phyloP scores from a whole-genome alignment of 495 filamentous ascomycete genomes.

The Zalerion maritima region DNA sequence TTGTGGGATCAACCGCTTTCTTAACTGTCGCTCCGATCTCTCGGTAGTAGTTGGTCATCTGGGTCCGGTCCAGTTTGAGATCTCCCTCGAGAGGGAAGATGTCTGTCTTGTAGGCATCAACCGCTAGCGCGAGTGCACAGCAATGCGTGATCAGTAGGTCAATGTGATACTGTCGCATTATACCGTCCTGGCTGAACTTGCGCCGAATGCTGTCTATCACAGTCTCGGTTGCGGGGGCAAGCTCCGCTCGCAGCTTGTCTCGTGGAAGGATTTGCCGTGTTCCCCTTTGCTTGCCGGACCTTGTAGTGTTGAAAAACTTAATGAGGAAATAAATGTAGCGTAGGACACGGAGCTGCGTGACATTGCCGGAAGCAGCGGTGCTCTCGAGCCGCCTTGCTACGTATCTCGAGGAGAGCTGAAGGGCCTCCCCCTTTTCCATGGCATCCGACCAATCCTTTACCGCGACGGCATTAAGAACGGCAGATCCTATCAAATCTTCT shows the following conservation, averaged over 20 bases:
- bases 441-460: slow-evolving; percentile 64
- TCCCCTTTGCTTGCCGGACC: slow-evolving; percentile 22
- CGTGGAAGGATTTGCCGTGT: slow-evolving; percentile 26
- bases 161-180: slow-evolving; percentile 45
- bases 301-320: slow-evolving; percentile 36
- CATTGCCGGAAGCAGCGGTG: slow-evolving; percentile 41
- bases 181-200: slow-evolving; percentile 49
- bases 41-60: slow-evolving; percentile 52
- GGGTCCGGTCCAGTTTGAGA: slow-evolving; percentile 54
- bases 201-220: slow-evolving; percentile 53
- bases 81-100: slow-evolving; percentile 63
- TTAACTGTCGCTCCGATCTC: slow-evolving; percentile 64
- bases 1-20: slow-evolving; percentile 33
- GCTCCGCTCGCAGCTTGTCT: slow-evolving; percentile 32
- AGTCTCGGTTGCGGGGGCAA: slow-evolving; percentile 39
- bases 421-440: slow-evolving; percentile 37
- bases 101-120: slow-evolving; percentile 70
- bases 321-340: slow-evolving; percentile 53
- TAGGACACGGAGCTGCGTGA: slow-evolving; percentile 43
- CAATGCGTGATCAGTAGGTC: slow-evolving; percentile 54
- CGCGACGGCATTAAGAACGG: slow-evolving; percentile 43
- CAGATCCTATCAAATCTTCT: slow-evolving; percentile 47
- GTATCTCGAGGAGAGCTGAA: slow-evolving; percentile 48
- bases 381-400: slow-evolving; percentile 46
- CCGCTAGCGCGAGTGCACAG: slow-evolving; percentile 49